A percentile compares a stretch with the other conserved stretches of the same genome.
These are phyloP conservation scores for Stagonosporopsis cucurbitacearum DNA, from an alignment of 2,329 filamentous ascomycete genomes.

Conservation along the genomic window DNA sequence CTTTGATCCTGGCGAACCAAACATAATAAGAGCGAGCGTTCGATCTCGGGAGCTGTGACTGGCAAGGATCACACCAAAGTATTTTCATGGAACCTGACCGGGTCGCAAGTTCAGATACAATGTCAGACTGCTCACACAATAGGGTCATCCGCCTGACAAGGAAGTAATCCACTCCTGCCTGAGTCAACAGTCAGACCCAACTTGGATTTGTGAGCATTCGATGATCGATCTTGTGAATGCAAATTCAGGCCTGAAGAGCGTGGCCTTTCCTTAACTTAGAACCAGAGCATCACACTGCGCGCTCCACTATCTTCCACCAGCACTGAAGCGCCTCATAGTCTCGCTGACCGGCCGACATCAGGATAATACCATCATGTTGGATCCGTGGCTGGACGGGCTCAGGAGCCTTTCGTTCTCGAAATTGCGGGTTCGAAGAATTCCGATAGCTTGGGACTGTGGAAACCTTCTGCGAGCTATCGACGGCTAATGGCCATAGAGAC, in stretches of 20 bases:
- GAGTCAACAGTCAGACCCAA: neutral
- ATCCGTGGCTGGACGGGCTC: neutral
- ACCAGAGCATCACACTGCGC: slow-evolving; percentile 7
- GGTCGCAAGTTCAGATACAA: neutral
- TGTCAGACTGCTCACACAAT: neutral
- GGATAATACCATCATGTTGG: neutral
- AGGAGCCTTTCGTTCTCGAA: slow-evolving; percentile 3
- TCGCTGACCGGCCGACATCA: neutral
- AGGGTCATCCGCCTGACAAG: neutral
- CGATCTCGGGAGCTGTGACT: neutral
- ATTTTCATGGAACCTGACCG: neutral
- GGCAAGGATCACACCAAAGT: neutral
- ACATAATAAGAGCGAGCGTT: neutral
- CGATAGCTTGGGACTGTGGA: neutral
- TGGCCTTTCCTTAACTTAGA: neutral
- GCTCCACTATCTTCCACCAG: neutral
- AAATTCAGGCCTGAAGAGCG: neutral
- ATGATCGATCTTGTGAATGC: neutral
- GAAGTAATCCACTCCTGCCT: neutral
- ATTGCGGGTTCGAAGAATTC: slow-evolving; percentile 1
- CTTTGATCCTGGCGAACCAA: neutral
- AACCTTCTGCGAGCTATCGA: neutral
- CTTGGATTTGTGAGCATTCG: neutral
- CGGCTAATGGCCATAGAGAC: neutral
- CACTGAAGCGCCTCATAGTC: slow-evolving; percentile 4